These are phyloP conservation scores for Coemansia sp. DNA, from an alignment of 192 early-diverging fungal species.

Conservation along the genomic window DNA sequence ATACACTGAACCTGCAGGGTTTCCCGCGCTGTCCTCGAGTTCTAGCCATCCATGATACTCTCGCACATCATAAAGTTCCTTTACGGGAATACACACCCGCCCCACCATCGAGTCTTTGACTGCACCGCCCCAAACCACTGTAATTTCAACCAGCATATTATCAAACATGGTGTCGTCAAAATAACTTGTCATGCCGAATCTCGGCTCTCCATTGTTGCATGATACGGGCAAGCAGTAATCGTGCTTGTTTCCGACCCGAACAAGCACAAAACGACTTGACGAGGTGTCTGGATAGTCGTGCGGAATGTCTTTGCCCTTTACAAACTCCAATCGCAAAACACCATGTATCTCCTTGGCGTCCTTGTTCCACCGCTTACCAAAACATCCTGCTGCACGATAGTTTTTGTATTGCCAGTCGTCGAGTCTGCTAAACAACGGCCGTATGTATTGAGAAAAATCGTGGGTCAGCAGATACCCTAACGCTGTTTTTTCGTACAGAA, in stretches of 20 bases:
- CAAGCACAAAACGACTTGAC: conserved; percentile 23
- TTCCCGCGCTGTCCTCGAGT: conserved; percentile 1
- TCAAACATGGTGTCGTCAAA: conserved; percentile 18
- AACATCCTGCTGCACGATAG: conserved; percentile 28
- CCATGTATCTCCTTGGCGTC: neutral
- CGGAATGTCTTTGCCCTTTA: conserved; percentile 34
- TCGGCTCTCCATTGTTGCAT: conserved; percentile 26
- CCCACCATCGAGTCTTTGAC: conserved; percentile 29
- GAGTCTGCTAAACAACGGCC: conserved; percentile 25
- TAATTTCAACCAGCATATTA: conserved; percentile 32
- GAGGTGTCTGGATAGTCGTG: neutral
- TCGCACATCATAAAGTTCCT: conserved; percentile 38
- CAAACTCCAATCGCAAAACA: conserved; percentile 18
- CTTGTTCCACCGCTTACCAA: conserved; percentile 12
- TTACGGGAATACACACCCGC: conserved; percentile 24
- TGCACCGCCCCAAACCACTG: conserved; percentile 25
- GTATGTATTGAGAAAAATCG: conserved; percentile 19
- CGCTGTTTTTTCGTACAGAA: conserved; percentile 19
- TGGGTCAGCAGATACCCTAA: conserved; percentile 1
- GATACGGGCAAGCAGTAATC: conserved; percentile 19
- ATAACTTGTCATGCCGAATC: conserved; percentile 27
- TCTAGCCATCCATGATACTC: conserved; percentile 39
- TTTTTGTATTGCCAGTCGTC: conserved; percentile 21
- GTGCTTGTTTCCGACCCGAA: conserved; percentile 11
- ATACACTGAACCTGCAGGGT: conserved; percentile 34